Evolutionary conservation across 176 grass and related monocot genomes (phyloP).

Genomic region (Oryza australiensis): DNA sequence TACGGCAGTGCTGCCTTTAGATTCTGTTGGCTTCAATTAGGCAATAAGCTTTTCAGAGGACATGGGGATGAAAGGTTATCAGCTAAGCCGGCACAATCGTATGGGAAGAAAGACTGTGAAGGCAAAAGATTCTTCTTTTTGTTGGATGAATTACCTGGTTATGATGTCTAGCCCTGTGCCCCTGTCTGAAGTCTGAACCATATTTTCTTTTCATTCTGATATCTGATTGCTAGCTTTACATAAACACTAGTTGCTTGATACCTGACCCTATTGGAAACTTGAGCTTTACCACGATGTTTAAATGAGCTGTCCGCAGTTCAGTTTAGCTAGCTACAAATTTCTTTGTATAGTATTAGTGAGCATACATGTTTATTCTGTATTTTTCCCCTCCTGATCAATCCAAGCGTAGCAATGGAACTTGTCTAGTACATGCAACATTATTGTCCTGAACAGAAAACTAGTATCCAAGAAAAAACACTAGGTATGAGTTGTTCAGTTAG

Average conservation of each 20-base stretch:
- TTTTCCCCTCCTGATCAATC: neutral
- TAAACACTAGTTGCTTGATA: neutral
- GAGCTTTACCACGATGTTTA: neutral
- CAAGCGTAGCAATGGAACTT: neutral
- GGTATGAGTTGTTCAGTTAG: neutral
- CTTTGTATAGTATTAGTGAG: neutral
- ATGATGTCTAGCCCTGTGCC: neutral
- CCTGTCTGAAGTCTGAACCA: neutral
- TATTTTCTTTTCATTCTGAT: neutral
- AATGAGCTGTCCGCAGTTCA: neutral
- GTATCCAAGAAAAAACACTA: neutral
- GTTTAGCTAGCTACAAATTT: neutral
- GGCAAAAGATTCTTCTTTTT: neutral
- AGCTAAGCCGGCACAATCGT: neutral
- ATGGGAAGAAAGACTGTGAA: neutral
- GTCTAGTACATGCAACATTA: neutral
- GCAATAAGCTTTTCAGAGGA: neutral
- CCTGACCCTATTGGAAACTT: neutral
- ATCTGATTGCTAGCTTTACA: neutral
- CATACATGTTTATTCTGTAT: neutral
- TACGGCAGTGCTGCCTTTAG: neutral
- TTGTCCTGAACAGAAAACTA: neutral
- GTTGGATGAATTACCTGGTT: neutral
- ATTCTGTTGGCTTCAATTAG: no score
- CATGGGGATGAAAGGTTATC: neutral